phyloP scores from a whole-genome alignment of 2,329 filamentous ascomycete genomes.

The Cercospora nicotianae region DNA sequence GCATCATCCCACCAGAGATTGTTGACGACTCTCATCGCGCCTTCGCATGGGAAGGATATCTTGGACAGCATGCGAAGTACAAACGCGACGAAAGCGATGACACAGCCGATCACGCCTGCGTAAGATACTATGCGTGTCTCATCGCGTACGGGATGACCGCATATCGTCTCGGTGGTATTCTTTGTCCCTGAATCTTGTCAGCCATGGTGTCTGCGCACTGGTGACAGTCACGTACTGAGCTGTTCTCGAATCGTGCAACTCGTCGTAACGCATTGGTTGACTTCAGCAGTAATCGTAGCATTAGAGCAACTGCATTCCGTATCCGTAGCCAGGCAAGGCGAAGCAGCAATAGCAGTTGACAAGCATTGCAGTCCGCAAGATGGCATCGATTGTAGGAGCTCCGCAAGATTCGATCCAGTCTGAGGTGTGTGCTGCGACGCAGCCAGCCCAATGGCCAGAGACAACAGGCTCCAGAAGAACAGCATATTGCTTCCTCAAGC shows the following conservation, averaged over 20 bases:
- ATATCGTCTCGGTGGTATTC: conserved; percentile 23
- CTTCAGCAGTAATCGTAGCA: conserved; percentile 6
- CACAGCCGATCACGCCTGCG: conserved; percentile 18
- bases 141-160: conserved; percentile 16
- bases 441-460: not conserved
- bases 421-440: conserved; percentile 11
- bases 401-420: not conserved
- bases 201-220: not conserved
- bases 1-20: conserved; percentile 25
- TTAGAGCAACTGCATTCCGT: conserved; percentile 19
- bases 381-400: conserved; percentile 14
- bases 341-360: conserved; percentile 19
- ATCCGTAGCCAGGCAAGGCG: conserved; percentile 24
- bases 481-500: not conserved
- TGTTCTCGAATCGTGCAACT: conserved; percentile 12
- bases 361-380: conserved; percentile 22
- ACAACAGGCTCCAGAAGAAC: conserved; percentile 1
- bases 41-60: conserved; percentile 12
- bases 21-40: conserved; percentile 2
- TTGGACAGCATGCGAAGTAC: conserved; percentile 22
- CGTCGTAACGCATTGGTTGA: conserved; percentile 7
- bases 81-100: conserved; percentile 18
- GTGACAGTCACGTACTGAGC: conserved; percentile 4
- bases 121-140: conserved; percentile 19
- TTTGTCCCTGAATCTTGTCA: conserved; percentile 15